Base-by-base conservation (phyloP, 192 early-diverging fungal species). In the Backusella mclennaniae region DNA sequence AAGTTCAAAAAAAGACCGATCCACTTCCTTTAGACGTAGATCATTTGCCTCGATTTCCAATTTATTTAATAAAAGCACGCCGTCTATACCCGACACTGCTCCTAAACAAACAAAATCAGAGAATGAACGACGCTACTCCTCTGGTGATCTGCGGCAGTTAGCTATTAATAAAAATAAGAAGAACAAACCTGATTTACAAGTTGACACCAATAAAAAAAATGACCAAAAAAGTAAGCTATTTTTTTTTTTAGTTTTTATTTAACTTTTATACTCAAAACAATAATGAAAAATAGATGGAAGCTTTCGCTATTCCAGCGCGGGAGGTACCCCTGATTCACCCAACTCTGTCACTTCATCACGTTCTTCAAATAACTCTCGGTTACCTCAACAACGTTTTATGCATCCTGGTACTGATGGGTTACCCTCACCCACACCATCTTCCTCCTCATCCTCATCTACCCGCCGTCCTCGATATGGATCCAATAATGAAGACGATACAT, bases 81-180 rank as follows among this genome's bases (percentile, higher is more conserved):
- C 74, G 21, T 36, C 74, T 1, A 70, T 31, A 42, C 59, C 74
- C 33, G 67, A 35, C n/a, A 39, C 76, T 14, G 3, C 21, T 63
- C 11, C 26, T 63, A 63, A 63, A 63, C 44, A 56, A n/a, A 66
- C 29, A 36, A 59, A 68, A 19, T 33, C 71, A 38, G 49, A 59
- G 14, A 33, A 41, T 6, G 69, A 44, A 29, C 75, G 75, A 35
- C 79, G 79, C 35, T 76, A 80, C 39, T 80, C 79, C 19, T 63
- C 75, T 42, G 75, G 75, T 14, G 79, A 80, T 56, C 72, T 80
- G 26, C 72, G 73, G 35, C 73, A 79, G 67, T 41, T 79, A 26
- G 56, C 63, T 17, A 66, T 44, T 33, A 42, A 67, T 4, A 71
- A 71, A 49, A 71, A 71, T 15, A 70, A 69, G 31, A 73, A 69